These are phyloP conservation scores for Hirschfeldia incana DNA, from an alignment of 345 rosid genomes.

Conservation along the genomic window DNA sequence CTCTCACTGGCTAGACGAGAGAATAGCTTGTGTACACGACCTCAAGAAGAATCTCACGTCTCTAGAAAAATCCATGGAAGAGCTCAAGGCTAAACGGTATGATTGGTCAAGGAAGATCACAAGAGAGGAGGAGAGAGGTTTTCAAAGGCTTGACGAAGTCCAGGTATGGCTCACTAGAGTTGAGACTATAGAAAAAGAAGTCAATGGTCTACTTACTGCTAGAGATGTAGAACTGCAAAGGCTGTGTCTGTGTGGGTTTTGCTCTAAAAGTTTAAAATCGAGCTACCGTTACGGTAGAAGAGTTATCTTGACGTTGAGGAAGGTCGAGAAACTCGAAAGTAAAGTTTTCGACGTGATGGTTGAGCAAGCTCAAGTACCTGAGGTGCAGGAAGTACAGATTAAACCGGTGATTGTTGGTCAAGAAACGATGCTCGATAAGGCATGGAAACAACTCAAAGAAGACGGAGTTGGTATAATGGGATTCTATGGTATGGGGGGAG, in stretches of 20 bases:
- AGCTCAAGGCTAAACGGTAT: background rate
- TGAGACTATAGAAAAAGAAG: background rate
- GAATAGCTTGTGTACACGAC: background rate
- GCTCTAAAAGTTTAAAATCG: background rate
- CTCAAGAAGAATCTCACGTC: background rate
- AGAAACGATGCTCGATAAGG: background rate
- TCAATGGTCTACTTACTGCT: background rate
- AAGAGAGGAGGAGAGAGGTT: conserved; percentile 12
- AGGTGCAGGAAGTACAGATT: background rate
- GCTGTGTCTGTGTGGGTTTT: conserved; percentile 7
- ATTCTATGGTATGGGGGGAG: conserved; percentile 9
- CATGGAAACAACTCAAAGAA: conserved; percentile 6
- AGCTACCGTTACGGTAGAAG: conserved; percentile 12
- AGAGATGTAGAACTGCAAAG: background rate
- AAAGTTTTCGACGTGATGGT: background rate
- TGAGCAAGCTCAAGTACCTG: background rate
- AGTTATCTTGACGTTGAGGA: background rate
- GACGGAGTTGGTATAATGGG: conserved; percentile 22
- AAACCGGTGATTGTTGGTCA: conserved; percentile 16
- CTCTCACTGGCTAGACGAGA: background rate
- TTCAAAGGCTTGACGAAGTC: background rate
- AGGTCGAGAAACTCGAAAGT: background rate
- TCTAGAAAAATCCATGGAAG: background rate
- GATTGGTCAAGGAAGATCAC: background rate
- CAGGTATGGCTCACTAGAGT: conserved; percentile 19